Percentiles rank a stretch among this genome's conserved stretches.
phyloP scores from a whole-genome alignment of 2,329 filamentous ascomycete species.

The Colletotrichum plurivorum region DNA sequence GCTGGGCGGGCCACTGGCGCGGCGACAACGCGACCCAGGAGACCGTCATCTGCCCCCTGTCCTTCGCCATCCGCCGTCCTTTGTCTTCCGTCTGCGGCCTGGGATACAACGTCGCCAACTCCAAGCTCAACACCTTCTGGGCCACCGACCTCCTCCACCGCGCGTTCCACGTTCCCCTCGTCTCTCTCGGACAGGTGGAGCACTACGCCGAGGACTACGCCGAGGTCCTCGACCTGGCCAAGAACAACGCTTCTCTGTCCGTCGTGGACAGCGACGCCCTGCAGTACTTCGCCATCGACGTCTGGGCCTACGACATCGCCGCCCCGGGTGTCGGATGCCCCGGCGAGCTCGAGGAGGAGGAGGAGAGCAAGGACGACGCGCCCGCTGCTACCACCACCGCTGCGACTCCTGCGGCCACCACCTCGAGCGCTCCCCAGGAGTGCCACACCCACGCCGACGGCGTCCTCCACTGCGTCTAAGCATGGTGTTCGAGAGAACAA shows the following conservation, averaged over 20 bases:
- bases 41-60: slow-evolving; percentile 78
- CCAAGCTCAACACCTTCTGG: slow-evolving; percentile 73
- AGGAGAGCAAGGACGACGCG: slow-evolving; percentile 9
- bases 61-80: slow-evolving; percentile 69
- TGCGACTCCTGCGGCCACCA: slow-evolving; percentile 64
- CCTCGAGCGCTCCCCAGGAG: slow-evolving; percentile 70
- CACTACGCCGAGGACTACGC: slow-evolving; percentile 74
- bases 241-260: slow-evolving; percentile 60
- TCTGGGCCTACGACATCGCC: slow-evolving; percentile 76
- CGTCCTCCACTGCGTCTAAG: slow-evolving; percentile 49
- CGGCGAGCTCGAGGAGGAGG: slow-evolving; percentile 53
- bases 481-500: not conserved
- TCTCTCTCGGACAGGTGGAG: slow-evolving; percentile 72
- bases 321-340: slow-evolving; percentile 74
- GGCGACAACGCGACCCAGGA: slow-evolving; percentile 75
- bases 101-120: slow-evolving; percentile 73
- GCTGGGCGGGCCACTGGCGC: slow-evolving; percentile 78
- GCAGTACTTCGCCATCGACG: slow-evolving; percentile 79
- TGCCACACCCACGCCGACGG: slow-evolving; percentile 57
- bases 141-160: slow-evolving; percentile 78
- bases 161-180: slow-evolving; percentile 72
- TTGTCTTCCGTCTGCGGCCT: slow-evolving; percentile 72
- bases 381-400: slow-evolving; percentile 44
- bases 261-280: slow-evolving; percentile 73
- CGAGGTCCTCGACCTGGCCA: slow-evolving; percentile 67